Percentiles rank a stretch among this genome's conserved stretches.
Evolutionary conservation across 352 stramenopile genomes (phyloP).

Genomic region (Phytopythium chamaehyphon): DNA sequence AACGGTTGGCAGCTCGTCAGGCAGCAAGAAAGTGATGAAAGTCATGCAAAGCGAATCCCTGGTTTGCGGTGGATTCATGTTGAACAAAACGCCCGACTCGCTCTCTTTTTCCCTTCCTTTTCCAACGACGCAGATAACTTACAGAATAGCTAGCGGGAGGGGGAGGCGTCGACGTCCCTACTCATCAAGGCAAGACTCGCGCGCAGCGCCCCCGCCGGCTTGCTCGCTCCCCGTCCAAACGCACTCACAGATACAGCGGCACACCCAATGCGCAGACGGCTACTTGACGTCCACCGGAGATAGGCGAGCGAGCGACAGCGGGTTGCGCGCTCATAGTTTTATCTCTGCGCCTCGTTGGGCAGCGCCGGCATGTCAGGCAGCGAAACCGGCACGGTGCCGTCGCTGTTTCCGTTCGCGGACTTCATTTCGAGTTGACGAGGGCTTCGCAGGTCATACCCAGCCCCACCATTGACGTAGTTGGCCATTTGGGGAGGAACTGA

Average conservation of each 20-base stretch:
- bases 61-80: neutral
- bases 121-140: slow-evolving; percentile 5
- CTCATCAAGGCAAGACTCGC: neutral
- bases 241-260: slow-evolving; percentile 4
- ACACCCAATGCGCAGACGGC: neutral
- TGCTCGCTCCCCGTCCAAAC: neutral
- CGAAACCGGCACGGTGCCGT: neutral
- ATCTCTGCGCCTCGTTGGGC: slow-evolving; percentile 6
- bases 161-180: neutral
- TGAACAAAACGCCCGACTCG: slow-evolving; percentile 2
- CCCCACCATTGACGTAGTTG: neutral
- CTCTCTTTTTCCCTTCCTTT: slow-evolving; percentile 3
- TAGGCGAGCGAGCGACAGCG: neutral
- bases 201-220: neutral
- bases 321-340: slow-evolving; percentile 9
- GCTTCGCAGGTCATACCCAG: neutral
- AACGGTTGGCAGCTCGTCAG: too few relatives aligned
- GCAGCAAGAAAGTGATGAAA: too few relatives aligned
- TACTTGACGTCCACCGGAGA: too few relatives aligned
- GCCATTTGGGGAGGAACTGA: too few relatives aligned
- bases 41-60: neutral
- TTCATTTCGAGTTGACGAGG: slow-evolving; percentile 2
- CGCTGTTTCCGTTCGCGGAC: neutral
- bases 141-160: slow-evolving; percentile 4
- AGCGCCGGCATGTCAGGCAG: neutral